Conservation (phyloP, 1,284 basidiomycete genomes). For the Rhodotorula sp. region DNA sequence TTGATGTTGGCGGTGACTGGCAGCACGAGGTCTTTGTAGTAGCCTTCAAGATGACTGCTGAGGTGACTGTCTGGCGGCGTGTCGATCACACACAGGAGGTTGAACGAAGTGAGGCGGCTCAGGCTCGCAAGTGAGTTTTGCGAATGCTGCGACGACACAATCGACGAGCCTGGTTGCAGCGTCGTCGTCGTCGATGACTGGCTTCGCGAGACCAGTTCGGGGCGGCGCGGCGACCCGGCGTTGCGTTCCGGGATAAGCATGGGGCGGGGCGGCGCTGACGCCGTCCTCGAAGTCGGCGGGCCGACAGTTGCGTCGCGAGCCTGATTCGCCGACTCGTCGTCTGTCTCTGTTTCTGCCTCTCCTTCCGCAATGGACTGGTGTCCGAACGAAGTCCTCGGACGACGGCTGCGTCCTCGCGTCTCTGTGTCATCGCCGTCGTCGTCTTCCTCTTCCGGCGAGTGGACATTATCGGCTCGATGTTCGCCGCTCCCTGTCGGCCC, state of each 20-base stretch:
- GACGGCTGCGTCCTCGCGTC: conserved; percentile 17
- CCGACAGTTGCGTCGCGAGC: conserved; percentile 19
- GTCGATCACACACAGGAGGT: conserved; percentile 83
- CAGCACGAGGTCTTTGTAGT: conserved; percentile 83
- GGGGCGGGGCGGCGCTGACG: conserved; percentile 16
- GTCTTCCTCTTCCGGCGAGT: conserved; percentile 1
- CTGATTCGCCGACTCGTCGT: neutral
- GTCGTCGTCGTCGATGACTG: conserved; percentile 32
- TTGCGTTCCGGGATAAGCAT: conserved; percentile 10
- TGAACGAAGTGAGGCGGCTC: conserved; percentile 70
- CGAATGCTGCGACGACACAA: conserved; percentile 37
- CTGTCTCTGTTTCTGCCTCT: neutral
- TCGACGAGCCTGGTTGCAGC: conserved; percentile 22
- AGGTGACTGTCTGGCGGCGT: conserved; percentile 68
- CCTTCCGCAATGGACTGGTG: neutral
- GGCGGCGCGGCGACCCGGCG: neutral
- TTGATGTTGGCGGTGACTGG: conserved; percentile 61
- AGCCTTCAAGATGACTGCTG: conserved; percentile 66
- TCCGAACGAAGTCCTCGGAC: conserved; percentile 7
- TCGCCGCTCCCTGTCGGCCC: conserved; percentile 35
- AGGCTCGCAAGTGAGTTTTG: conserved; percentile 29
- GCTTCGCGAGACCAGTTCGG: conserved; percentile 4
- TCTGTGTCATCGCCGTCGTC: conserved; percentile 33
- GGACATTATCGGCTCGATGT: neutral
- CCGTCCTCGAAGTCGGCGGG: conserved; percentile 20